A percentile compares a stretch with the other conserved stretches of the same genome.
These are phyloP conservation scores for Colletotrichum plurivorum DNA, from an alignment of 2,329 filamentous ascomycete species.

Conservation along the genomic window DNA sequence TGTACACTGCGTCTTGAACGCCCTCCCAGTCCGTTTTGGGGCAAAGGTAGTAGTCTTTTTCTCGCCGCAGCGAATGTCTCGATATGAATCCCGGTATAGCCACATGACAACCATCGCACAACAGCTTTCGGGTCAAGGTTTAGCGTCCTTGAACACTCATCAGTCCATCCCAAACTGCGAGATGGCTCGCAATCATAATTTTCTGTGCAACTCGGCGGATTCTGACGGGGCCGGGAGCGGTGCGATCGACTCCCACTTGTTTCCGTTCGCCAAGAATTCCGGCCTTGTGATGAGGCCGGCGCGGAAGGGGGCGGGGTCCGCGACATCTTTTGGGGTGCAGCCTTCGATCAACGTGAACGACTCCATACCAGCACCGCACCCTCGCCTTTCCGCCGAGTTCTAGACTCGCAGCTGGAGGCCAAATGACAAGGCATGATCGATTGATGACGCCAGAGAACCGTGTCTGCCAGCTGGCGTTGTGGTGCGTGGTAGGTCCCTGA, in stretches of 20 bases:
- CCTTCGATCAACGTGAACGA: conserved; percentile 2
- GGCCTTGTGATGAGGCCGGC: conserved; percentile 29
- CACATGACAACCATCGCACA: neutral
- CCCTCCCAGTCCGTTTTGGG: conserved; percentile 18
- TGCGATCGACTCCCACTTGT: conserved; percentile 14
- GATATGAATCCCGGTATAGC: neutral
- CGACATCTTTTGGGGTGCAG: neutral
- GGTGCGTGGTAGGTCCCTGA: conserved; percentile 27
- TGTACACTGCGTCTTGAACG: neutral
- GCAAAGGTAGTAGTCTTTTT: conserved; percentile 3
- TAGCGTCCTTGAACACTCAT: neutral
- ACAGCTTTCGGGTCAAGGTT: conserved; percentile 10
- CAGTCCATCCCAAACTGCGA: too few relatives aligned
- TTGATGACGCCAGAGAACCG: conserved; percentile 33
- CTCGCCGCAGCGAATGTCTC: neutral
- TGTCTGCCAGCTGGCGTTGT: conserved; percentile 20
- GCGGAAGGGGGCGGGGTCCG: conserved; percentile 31
- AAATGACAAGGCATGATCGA: conserved; percentile 25
- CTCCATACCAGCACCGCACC: conserved; percentile 3
- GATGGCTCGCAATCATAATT: conserved; percentile 9
- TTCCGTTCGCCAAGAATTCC: conserved; percentile 21
- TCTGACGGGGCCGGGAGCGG: conserved; percentile 23
- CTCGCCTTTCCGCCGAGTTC: neutral
- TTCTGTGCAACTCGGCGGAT: conserved; percentile 25
- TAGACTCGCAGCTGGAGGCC: conserved; percentile 16